These are phyloP conservation scores for Tylopilus sp. DNA, from an alignment of 1,284 basidiomycete species.

Conservation along the genomic window DNA sequence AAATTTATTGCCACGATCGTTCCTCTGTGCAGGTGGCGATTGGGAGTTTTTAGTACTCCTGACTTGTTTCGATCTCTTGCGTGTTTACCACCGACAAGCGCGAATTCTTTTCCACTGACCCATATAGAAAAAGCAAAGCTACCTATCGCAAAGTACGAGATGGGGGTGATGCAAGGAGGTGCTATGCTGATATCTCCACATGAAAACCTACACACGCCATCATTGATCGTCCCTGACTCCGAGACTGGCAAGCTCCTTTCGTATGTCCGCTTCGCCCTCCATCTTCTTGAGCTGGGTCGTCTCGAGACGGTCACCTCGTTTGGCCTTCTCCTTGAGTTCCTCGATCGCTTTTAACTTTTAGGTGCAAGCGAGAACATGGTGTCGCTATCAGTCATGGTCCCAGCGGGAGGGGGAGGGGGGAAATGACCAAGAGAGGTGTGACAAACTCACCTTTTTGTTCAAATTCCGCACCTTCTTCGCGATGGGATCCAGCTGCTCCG, in stretches of 20 bases:
- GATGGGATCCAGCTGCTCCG: conserved; percentile 69
- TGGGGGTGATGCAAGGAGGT: no score
- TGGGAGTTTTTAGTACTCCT: no score
- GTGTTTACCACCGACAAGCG: no score
- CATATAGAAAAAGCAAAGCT: conserved; percentile 3
- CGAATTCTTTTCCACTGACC: background rate
- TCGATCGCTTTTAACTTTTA: conserved; percentile 93
- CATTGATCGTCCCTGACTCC: conserved; percentile 16
- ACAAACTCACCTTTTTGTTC: conserved; percentile 86
- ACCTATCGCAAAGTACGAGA: no score
- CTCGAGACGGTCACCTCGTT: conserved; percentile 85
- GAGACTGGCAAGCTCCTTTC: conserved; percentile 62
- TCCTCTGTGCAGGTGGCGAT: no score
- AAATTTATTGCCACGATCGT: no score
- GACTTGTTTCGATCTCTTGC: no score
- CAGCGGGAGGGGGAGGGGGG: no score
- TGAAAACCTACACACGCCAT: background rate
- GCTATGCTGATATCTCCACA: no score
- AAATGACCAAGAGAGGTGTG: no score
- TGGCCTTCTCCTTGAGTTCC: conserved; percentile 87
- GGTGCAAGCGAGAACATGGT: no score
- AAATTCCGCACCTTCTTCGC: conserved; percentile 92
- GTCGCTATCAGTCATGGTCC: conserved; percentile 9
- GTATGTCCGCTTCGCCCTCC: conserved; percentile 80
- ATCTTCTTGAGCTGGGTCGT: conserved; percentile 96